Base-by-base conservation (phyloP, 208 protist species). In the Hexamita inflata region DNA sequence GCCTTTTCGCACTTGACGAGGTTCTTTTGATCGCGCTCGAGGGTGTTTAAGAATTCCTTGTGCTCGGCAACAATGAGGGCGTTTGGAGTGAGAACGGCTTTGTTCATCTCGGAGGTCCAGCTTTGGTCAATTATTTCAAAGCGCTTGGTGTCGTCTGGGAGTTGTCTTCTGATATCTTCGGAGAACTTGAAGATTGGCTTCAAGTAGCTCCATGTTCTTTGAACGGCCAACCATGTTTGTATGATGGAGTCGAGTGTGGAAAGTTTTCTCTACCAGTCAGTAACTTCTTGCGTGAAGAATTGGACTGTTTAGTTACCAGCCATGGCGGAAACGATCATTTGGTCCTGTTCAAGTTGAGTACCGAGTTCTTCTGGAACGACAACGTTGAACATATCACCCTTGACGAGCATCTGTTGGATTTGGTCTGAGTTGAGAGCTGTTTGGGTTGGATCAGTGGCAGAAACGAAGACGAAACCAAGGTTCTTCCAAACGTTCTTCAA, bases 1-100 rank as follows among this genome's bases (percentile, higher is more conserved):
- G 94, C 90, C 61, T 93, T 93, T 85, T 98, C 92, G 85, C 93
- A 97, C 80, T 58, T 59, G 0, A 0, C 2, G 1, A 80, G 32
- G 34, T 75, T 34, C 1, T 19, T 1, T n/a, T 67, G 29, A n/a
- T 76, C 24, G 11, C 39, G 1, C 28, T 79, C 75, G 0, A 81
- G 40, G 1, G 13, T 58, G 7, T 74, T 30, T 32, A 94, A 81
- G 15, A 93, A 87, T 0, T 89, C 91, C 0, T 84, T 77, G 7
- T 89, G 86, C 74, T 91, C 90, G 86, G 92, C 96, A 65, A 83
- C 1, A 1, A 68, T 28, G 15, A 80, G 9, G 26, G 64, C n/a
- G 29, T 58, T 45, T 0, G 77, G 0, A 91, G 40, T 34, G 0
- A 49, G 24, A 28, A 45, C n/a, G 4, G 29, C 38, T 35, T 35